These are phyloP conservation scores for Umbellularia californica DNA, from an alignment of 164 flowering plant species.

Conservation along the genomic window DNA sequence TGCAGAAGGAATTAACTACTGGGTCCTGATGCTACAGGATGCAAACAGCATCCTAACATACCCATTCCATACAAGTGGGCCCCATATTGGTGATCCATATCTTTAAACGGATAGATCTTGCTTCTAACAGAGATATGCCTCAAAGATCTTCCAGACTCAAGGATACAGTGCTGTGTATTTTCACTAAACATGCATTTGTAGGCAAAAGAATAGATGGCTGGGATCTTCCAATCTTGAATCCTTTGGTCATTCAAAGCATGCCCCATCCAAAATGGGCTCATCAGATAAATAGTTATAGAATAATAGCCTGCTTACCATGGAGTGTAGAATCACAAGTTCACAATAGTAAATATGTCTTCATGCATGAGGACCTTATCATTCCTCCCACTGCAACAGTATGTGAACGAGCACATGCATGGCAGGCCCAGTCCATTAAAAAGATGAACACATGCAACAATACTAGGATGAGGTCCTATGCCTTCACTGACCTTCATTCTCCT, in stretches of 20 bases:
- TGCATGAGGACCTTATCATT: background rate
- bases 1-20: too few relatives aligned
- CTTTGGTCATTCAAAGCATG: background rate
- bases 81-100: background rate
- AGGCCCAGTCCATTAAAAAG: background rate
- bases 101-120: background rate
- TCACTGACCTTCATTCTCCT: slow-evolving; percentile 81
- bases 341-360: too few relatives aligned
- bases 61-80: background rate
- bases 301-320: too few relatives aligned
- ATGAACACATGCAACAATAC: background rate
- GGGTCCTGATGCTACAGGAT: background rate
- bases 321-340: too few relatives aligned
- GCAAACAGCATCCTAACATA: background rate
- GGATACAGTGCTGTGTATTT: background rate
- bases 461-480: background rate
- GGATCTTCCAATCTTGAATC: background rate
- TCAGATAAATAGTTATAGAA: too few relatives aligned
- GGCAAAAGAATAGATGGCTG: background rate
- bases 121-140: background rate
- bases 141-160: background rate
- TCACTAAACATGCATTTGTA: background rate
- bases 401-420: background rate
- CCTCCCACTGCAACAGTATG: background rate
- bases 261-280: background rate